phyloP scores from a whole-genome alignment of 331 rosid species.

The Ulmus americana region DNA sequence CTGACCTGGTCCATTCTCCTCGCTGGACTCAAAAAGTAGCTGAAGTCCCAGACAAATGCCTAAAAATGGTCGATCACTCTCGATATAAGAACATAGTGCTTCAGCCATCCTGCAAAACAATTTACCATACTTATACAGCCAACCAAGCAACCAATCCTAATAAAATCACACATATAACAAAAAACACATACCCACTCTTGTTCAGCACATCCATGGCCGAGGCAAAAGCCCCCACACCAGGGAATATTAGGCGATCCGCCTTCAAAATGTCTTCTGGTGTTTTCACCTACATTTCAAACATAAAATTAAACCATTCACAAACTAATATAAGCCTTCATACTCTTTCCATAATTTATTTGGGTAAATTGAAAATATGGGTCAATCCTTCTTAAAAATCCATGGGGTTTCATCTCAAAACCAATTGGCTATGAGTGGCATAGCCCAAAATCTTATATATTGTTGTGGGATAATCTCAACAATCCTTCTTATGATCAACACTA shows the following conservation, averaged over 20 bases:
- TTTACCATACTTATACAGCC: background rate
- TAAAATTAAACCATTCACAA: background rate
- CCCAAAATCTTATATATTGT: too few species aligned
- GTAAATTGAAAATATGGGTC: background rate
- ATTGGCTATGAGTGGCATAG: too few species aligned
- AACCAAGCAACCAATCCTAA: constrained; percentile 15
- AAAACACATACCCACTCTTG: constrained; percentile 53
- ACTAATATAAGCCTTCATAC: background rate
- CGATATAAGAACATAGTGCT: constrained; percentile 76
- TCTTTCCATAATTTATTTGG: background rate
- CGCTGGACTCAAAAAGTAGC: constrained; percentile 86
- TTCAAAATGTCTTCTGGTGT: constrained; percentile 70
- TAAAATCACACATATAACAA: background rate
- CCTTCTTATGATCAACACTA: background rate
- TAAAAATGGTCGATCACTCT: constrained; percentile 76
- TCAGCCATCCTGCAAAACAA: constrained; percentile 70
- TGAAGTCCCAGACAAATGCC: constrained; percentile 99
- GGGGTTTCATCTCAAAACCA: too few species aligned
- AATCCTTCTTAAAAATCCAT: background rate
- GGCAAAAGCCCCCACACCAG: constrained; percentile 92
- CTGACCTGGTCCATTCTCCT: constrained; percentile 83
- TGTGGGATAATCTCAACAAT: too few species aligned
- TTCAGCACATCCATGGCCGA: constrained; percentile 83
- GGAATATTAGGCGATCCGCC: constrained; percentile 69
- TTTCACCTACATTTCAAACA: constrained; percentile 49